These are phyloP conservation scores for Eimeria sp. DNA, from an alignment of 169 alveolate species.

Conservation along the genomic window DNA sequence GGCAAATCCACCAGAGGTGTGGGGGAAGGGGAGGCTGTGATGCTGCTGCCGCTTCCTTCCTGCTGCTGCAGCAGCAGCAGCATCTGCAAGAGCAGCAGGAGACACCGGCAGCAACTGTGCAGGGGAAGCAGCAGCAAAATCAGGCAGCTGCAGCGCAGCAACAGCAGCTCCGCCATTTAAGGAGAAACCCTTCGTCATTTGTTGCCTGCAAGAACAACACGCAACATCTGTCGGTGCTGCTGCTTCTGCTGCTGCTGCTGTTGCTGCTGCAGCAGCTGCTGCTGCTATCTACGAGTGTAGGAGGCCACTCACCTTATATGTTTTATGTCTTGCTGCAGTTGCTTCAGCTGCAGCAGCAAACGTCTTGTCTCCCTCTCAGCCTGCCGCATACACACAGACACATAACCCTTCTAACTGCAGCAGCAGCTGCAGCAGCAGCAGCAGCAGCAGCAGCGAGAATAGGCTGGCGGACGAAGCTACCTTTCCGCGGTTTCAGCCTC, in stretches of 20 bases:
- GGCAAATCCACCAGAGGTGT: neutral
- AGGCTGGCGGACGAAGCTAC: no score
- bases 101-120: slow-evolving; percentile 23
- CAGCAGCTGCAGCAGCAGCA: neutral
- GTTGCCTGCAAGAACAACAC: neutral
- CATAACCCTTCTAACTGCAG: neutral
- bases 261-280: no score
- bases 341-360: neutral
- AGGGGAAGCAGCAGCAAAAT: no score
- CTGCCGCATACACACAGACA: neutral
- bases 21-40: neutral
- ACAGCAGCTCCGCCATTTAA: neutral
- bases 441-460: slow-evolving; percentile 13
- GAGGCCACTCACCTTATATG: neutral
- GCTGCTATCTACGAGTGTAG: neutral
- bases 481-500: no score
- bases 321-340: neutral
- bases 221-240: no score
- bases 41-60: no score
- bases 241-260: no score
- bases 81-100: slow-evolving; percentile 22
- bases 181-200: neutral
- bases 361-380: neutral
- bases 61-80: slow-evolving; percentile 19
- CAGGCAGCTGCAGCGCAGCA: slow-evolving; percentile 43